A percentile compares a stretch with the other conserved stretches of the same genome.
These are phyloP conservation scores for Brassica nigra DNA, from an alignment of 345 rosid species.

Conservation along the genomic window DNA sequence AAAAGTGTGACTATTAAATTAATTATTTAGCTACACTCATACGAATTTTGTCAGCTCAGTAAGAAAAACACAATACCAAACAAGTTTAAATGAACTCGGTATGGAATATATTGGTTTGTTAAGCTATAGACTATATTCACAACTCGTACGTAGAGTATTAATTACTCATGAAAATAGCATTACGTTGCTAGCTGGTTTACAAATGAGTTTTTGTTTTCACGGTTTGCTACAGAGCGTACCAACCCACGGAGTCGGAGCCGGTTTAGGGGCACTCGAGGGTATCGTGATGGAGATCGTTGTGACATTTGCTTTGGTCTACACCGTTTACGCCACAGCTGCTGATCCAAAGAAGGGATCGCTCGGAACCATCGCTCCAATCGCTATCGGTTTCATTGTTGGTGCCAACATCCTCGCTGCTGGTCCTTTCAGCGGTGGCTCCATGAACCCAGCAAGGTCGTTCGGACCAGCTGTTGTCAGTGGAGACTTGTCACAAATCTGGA, in stretches of 20 bases:
- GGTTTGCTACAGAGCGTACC: constrained; percentile 62
- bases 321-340: constrained; percentile 84
- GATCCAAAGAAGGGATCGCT: constrained; percentile 83
- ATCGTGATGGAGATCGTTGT: constrained; percentile 75
- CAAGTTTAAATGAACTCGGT: neutral
- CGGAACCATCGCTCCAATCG: constrained; percentile 77
- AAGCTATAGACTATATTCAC: neutral
- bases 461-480: constrained; percentile 87
- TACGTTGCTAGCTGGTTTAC: neutral
- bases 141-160: neutral
- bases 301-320: constrained; percentile 79
- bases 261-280: constrained; percentile 59
- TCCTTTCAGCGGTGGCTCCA: constrained; percentile 90
- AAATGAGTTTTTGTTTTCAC: neutral
- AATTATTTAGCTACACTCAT: neutral
- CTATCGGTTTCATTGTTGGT: constrained; percentile 87
- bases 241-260: constrained; percentile 70
- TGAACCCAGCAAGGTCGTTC: constrained; percentile 94
- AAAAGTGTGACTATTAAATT: neutral
- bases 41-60: neutral
- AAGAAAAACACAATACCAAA: neutral
- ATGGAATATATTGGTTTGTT: neutral
- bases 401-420: constrained; percentile 95
- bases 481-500: constrained; percentile 67
- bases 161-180: neutral